These are phyloP conservation scores for Epichloe scottii DNA, from an alignment of 2,329 filamentous ascomycete species.

Conservation along the genomic window DNA sequence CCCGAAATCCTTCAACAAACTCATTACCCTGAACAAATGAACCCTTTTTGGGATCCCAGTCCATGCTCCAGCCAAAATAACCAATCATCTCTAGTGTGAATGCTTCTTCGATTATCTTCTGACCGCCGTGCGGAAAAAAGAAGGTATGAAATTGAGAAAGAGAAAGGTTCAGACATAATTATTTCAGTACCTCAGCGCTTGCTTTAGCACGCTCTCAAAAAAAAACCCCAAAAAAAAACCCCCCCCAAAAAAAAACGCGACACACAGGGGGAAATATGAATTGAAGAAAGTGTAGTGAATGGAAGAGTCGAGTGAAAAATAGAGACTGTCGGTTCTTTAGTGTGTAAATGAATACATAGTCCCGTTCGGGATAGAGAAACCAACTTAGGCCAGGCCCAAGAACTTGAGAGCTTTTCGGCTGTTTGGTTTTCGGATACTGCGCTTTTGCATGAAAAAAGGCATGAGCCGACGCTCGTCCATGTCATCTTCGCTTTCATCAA, in stretches of 20 bases:
- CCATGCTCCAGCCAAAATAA: no score
- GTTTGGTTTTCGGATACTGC: slow-evolving; percentile 24
- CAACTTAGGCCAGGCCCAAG: slow-evolving; percentile 30
- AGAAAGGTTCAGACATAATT: neutral
- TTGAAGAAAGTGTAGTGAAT: no score
- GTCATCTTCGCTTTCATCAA: slow-evolving; percentile 30
- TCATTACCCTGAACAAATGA: no score
- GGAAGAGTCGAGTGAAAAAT: neutral
- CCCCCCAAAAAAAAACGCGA: neutral
- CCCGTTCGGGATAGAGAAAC: neutral
- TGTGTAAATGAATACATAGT: neutral
- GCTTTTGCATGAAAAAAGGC: slow-evolving; percentile 32
- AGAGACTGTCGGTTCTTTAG: neutral
- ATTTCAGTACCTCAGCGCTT: neutral
- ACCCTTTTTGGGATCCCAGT: no score
- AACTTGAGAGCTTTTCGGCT: slow-evolving; percentile 42
- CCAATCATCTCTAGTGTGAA: no score
- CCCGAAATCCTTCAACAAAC: no score
- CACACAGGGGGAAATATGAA: neutral
- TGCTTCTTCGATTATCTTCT: no score
- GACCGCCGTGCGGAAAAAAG: no score
- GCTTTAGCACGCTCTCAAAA: neutral
- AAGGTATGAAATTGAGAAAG: no score
- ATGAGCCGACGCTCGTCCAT: slow-evolving; percentile 39
- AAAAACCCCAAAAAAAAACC: neutral